A percentile compares a stretch with the other conserved stretches of the same genome.
phyloP scores from a whole-genome alignment of 352 stramenopile genomes.

The Globisporangium radiosum region DNA sequence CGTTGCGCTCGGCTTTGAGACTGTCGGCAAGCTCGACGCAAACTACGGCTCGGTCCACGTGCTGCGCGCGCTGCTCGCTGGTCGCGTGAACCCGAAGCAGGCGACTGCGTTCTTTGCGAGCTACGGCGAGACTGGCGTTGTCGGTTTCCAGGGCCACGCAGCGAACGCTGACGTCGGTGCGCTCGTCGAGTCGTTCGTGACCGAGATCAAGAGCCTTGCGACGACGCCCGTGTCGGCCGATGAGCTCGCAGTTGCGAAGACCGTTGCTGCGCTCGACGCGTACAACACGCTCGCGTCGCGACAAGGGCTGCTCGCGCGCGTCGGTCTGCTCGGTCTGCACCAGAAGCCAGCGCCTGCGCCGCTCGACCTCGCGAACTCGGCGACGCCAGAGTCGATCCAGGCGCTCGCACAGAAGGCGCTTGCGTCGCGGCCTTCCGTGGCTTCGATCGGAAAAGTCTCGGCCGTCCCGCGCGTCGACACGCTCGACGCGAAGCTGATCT shows the following conservation, averaged over 20 bases:
- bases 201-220: constrained; percentile 73
- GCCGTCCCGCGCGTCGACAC: constrained; percentile 66
- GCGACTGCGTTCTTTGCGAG: constrained; percentile 48
- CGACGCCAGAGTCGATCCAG: constrained; percentile 64
- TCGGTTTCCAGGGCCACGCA: constrained; percentile 59
- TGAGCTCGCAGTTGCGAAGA: constrained; percentile 75
- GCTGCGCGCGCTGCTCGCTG: constrained; percentile 52
- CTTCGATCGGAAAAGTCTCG: constrained; percentile 67
- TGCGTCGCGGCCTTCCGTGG: constrained; percentile 63
- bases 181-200: constrained; percentile 62
- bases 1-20: constrained; percentile 67
- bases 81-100: constrained; percentile 60
- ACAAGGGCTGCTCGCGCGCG: constrained; percentile 28
- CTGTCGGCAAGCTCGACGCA: constrained; percentile 31
- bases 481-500: constrained; percentile 73
- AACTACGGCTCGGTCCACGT: constrained; percentile 55
- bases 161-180: constrained; percentile 41
- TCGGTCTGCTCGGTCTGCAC: constrained; percentile 36
- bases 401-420: constrained; percentile 72
- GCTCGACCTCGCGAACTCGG: constrained; percentile 23
- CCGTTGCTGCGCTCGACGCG: constrained; percentile 36
- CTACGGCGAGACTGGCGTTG: constrained; percentile 56
- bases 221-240: constrained; percentile 48
- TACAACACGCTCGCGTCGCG: constrained; percentile 32
- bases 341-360: constrained; percentile 37